Base-by-base conservation (phyloP, 306 rosid species). In the Lathyrus tuberosus region DNA sequence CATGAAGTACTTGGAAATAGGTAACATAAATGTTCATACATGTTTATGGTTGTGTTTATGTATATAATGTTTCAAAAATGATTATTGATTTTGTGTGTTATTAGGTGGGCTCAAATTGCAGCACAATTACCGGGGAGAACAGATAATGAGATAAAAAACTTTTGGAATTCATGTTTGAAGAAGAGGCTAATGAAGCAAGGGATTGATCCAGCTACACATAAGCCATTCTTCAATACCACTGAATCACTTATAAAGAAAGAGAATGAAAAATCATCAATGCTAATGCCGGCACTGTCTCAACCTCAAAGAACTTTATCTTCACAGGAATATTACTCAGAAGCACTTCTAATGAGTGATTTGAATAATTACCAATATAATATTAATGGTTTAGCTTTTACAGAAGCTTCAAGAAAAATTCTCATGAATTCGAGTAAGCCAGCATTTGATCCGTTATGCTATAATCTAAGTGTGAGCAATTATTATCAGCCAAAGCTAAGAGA, bases 101-200 rank as follows among this genome's bases (percentile, higher is more conserved):
- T 62, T 70, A 93, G 98, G 84, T 93, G 98, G 98, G 96, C 98
- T 57, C 98, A 93, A 67, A 93, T 93, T 63, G 97, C 98, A 14
- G 80, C 96, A 26, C 96, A 86, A 30, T 81, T 90, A 24, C 98
- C 97, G 0, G 98, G 98, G 41, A 88, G 98, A 86, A 92, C 98
- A 10, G 98, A 92, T 28, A 92, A 92, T 63, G 98, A 92, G 86
- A 90, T 93, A 5, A 93, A 93, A 44, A 93, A 93, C 65, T 90
- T 90, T 28, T 93, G 98, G 98, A 90, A 93, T 79, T 93, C 98
- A 51, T 77, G 86, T 61, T 69, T 93, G 82, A 93, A 93, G 88
- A 93, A 93, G 83, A 93, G 88, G 85, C 89, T 93, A 15, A 76
- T 88, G 86, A 92, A 89, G 86, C 95, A 89, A 80, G 98, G 98